A percentile compares a stretch with the other conserved stretches of the same genome.
Conservation (phyloP, 2,329 filamentous ascomycete genomes). For the Microcera coccophila region DNA sequence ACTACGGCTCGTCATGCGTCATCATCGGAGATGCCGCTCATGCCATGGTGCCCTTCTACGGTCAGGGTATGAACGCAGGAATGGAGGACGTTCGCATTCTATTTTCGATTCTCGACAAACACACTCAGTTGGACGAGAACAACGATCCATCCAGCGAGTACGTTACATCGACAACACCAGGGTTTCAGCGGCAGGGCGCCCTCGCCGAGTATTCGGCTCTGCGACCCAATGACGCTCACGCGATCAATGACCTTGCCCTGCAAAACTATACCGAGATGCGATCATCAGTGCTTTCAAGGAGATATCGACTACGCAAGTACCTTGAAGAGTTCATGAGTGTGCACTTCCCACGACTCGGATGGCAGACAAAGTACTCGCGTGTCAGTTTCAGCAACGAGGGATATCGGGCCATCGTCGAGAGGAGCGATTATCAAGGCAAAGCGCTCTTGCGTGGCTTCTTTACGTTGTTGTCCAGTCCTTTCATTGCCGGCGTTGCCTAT, state of each 20-base stretch:
- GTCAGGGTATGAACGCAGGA: slow-evolving; percentile 95
- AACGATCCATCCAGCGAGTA: slow-evolving; percentile 38
- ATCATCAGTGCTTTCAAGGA: slow-evolving; percentile 69
- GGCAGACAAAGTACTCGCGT: slow-evolving; percentile 87
- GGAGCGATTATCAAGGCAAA: slow-evolving; percentile 65
- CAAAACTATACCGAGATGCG: slow-evolving; percentile 96
- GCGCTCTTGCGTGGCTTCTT: slow-evolving; percentile 50
- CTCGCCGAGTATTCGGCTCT: slow-evolving; percentile 71
- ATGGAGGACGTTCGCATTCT: slow-evolving; percentile 90
- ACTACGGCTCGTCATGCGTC: slow-evolving; percentile 71
- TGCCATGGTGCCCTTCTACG: slow-evolving; percentile 98
- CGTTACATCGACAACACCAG: slow-evolving; percentile 42
- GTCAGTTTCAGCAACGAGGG: slow-evolving; percentile 92
- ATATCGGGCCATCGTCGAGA: slow-evolving; percentile 75
- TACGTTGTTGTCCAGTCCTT: slow-evolving; percentile 32
- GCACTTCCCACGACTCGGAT: slow-evolving; percentile 72
- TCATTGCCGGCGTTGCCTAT: slow-evolving; percentile 24
- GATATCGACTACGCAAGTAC: slow-evolving; percentile 78
- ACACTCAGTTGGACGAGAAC: slow-evolving; percentile 46
- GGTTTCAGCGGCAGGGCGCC: slow-evolving; percentile 58
- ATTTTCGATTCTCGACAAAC: slow-evolving; percentile 74
- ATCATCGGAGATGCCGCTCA: slow-evolving; percentile 93
- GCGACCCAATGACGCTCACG: slow-evolving; percentile 73
- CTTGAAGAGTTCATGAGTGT: slow-evolving; percentile 80
- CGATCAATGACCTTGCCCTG: slow-evolving; percentile 88